Base-by-base conservation (phyloP, 208 protist genomes). In the Trypanosoma brucei region DNA sequence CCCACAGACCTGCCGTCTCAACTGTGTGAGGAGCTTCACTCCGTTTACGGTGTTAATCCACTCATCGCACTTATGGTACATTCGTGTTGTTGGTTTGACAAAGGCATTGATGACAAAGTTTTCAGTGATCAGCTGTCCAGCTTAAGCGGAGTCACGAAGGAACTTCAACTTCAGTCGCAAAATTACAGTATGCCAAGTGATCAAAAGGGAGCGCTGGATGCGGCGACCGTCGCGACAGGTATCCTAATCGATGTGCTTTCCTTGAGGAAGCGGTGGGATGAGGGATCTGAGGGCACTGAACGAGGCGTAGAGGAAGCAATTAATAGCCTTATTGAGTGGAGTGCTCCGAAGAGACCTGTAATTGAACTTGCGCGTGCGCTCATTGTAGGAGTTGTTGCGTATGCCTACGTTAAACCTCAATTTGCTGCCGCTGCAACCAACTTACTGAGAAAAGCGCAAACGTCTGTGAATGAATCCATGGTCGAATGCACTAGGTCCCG, bases 1-100 rank as follows among this genome's bases (percentile, higher is more conserved):
- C 40, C 52, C 2, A 68, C 44, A 67, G 66, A 66, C 22, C 67
- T 71, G 3, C 73, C 78, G 0, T 92, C 81, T 34, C 70, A 70
- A 37, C 55, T 86, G 3, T 83, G 73, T 62, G 75, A 58, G 5
- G 49, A 53, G 3, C 63, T 82, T 13, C 56, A 50, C 5, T 45
- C 46, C 3, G 39, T 50, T 52, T 54, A 83, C 33, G 58, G 84
- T 51, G 64, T 79, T 55, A 81, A 72, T 40, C 84, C 84, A 13
- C 63, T 78, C n/a, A 62, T 91, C 49, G 63, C 65, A 8, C 55
- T 94, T 6, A 79, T 75, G 62, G 76, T 94, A 50, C 81, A 90
- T 59, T 60, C 71, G 1, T 87, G 72, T 35, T 78, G 71, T 53
- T 91, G 81, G 82, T 84, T 75, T 72, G 55, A 67, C 14, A 68